These are phyloP conservation scores for Ogataea angusta DNA, from an alignment of 805 yeast genomes.

Conservation along the genomic window DNA sequence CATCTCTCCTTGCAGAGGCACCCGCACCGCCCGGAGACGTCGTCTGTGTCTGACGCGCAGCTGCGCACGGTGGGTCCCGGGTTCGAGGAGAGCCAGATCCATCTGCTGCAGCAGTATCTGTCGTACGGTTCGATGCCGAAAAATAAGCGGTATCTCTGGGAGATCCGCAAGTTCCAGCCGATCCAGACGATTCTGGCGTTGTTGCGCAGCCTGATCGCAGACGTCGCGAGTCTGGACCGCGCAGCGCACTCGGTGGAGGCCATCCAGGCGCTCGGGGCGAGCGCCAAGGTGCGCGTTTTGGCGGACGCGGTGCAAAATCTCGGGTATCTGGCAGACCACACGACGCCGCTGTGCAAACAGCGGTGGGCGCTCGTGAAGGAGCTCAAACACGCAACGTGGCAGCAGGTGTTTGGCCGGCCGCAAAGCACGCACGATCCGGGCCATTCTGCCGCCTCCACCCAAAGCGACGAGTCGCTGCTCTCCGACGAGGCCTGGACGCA, in stretches of 20 bases:
- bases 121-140: constrained; percentile 25
- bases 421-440: too few species aligned
- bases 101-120: constrained; percentile 18
- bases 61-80: background rate
- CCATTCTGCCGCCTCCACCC: background rate
- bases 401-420: constrained; percentile 11
- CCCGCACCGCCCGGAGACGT: background rate
- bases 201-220: constrained; percentile 14
- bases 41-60: constrained; percentile 3
- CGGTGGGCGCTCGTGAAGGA: constrained; percentile 26
- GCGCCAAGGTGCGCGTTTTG: constrained; percentile 17
- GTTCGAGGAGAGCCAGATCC: constrained; percentile 17
- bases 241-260: background rate
- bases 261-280: constrained; percentile 5
- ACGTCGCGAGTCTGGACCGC: constrained; percentile 5
- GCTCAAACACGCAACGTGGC: constrained; percentile 26
- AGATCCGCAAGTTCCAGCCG: constrained; percentile 27
- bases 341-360: constrained; percentile 26
- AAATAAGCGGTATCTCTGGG: constrained; percentile 23
- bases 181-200: constrained; percentile 22
- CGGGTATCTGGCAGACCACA: constrained; percentile 26
- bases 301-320: constrained; percentile 17
- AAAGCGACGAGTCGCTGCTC: constrained; percentile 8
- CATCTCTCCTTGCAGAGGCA: background rate
- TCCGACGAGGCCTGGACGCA: constrained; percentile 18